phyloP scores from a whole-genome alignment of 1,284 basidiomycete species.

The Papiliotrema flavescens region DNA sequence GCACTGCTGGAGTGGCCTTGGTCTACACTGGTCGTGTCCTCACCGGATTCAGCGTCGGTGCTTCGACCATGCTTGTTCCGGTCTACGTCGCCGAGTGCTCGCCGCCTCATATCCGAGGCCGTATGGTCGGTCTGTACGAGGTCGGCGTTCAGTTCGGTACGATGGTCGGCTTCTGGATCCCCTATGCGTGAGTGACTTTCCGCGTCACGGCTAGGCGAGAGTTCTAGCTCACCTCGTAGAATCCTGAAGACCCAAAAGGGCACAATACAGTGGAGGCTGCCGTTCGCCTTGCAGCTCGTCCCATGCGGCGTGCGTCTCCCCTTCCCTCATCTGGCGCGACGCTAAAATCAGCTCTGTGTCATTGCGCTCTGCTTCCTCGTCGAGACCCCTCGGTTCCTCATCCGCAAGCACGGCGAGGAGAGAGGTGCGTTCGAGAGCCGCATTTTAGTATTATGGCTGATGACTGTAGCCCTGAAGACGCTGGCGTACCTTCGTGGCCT shows the following conservation, averaged over 20 bases:
- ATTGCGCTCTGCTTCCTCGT: conserved; percentile 50
- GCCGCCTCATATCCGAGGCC: conserved; percentile 42
- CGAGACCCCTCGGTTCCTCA: conserved; percentile 51
- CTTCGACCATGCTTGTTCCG: conserved; percentile 33
- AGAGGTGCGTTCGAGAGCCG: too few relatives aligned
- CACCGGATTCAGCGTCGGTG: conserved; percentile 46
- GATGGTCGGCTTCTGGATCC: conserved; percentile 53
- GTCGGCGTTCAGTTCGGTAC: conserved; percentile 50
- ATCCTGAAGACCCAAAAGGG: conserved; percentile 47
- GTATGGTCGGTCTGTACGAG: conserved; percentile 52
- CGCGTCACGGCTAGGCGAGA: too few relatives aligned
- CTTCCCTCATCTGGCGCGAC: background rate
- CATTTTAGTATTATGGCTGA: too few relatives aligned
- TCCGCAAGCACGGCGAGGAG: conserved; percentile 30
- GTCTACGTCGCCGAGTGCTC: conserved; percentile 48
- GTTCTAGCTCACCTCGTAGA: too few relatives aligned
- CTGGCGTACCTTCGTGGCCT: conserved; percentile 50
- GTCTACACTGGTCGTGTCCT: conserved; percentile 41
- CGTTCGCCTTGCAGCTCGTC: conserved; percentile 55
- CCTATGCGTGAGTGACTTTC: too few relatives aligned
- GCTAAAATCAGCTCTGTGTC: conserved; percentile 11
- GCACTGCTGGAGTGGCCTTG: conserved; percentile 19
- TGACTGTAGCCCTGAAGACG: conserved; percentile 49
- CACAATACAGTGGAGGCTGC: conserved; percentile 53
- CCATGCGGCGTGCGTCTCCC: conserved; percentile 50